phyloP scores from a whole-genome alignment of 805 yeast genomes.

The Spathaspora hagerdaliae region DNA sequence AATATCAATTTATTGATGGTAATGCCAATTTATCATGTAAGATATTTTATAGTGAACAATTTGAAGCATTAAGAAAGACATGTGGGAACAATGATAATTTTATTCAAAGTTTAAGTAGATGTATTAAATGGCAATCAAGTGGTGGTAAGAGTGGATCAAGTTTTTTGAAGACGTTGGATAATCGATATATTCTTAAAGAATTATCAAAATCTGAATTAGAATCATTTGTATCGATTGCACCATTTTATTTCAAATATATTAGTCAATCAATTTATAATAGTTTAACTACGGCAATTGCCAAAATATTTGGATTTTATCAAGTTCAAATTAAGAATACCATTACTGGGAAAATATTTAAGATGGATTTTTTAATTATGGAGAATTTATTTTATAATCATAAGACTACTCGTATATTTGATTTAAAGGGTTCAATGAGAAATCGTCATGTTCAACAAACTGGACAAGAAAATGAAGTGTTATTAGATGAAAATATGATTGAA shows the following conservation, averaged over 20 bases:
- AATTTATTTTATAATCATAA: conserved; percentile 82
- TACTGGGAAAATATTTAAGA: conserved; percentile 71
- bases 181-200: conserved; percentile 85
- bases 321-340: conserved; percentile 79
- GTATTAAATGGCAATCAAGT: conserved; percentile 91
- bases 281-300: conserved; percentile 89
- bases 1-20: conserved; percentile 89
- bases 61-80: conserved; percentile 84
- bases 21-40: conserved; percentile 82
- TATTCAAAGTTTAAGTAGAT: conserved; percentile 85
- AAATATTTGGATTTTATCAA: conserved; percentile 93
- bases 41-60: conserved; percentile 92
- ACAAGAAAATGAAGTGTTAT: conserved; percentile 83
- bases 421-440: conserved; percentile 97
- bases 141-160: conserved; percentile 98
- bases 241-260: conserved; percentile 93
- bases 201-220: conserved; percentile 84
- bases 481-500: conserved; percentile 98
- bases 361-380: conserved; percentile 91
- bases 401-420: conserved; percentile 83
- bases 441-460: conserved; percentile 97
- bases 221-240: conserved; percentile 92
- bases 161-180: conserved; percentile 87
- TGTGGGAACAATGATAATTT: conserved; percentile 75
- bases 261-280: conserved; percentile 94